Base-by-base conservation (phyloP, 2,329 filamentous ascomycete genomes). In the Alternaria infectoria region DNA sequence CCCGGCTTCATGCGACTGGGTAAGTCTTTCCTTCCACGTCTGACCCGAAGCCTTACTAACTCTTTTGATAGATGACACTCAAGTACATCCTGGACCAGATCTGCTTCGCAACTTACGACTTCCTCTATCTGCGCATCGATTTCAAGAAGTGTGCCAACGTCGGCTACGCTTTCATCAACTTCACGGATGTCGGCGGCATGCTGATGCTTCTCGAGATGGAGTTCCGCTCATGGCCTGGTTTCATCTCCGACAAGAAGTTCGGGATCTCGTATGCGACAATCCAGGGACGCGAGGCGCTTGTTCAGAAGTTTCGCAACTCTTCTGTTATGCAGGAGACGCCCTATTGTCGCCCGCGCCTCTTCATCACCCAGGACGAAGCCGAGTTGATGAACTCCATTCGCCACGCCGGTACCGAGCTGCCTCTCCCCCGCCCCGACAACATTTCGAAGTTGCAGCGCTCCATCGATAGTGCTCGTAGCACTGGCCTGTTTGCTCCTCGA, bases 201-300 rank as follows among this genome's bases (percentile, higher is more conserved):
- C 63, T 77, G 3, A 59, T 69, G 3, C 69, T 79, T 30, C 65
- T 80, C 26, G 68, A 78, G 13, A 66, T 80, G 40, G 76, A 79
- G 57, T 59, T 66, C 59, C 72, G 70, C 44, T 70, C 60, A 54
- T 92, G 91, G 93, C 90, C 91, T 69, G 91, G 90, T 68, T 94
- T 92, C 82, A 91, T 91, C 74, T 93, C 90, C 40, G 89, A 93
- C 81, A 97, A 97, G 80, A 86, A 93, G 52, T 92, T 93, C 1
- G 93, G 97, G 78, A 89, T 98, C 47, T 97, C 94, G 0, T 99
- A 98, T 79, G 96, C 96, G n/a, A 97, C 94, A 12, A 95, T 97
- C 63, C 96, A 99, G 83, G 96, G 96, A 49, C 91, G 91, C 67
- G 93, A 97, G 75, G 95, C 93, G 67, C 85, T 98, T 0, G 88